Evolutionary conservation across 139 green algal species (phyloP).

Genomic region (Ulvella scutata): DNA sequence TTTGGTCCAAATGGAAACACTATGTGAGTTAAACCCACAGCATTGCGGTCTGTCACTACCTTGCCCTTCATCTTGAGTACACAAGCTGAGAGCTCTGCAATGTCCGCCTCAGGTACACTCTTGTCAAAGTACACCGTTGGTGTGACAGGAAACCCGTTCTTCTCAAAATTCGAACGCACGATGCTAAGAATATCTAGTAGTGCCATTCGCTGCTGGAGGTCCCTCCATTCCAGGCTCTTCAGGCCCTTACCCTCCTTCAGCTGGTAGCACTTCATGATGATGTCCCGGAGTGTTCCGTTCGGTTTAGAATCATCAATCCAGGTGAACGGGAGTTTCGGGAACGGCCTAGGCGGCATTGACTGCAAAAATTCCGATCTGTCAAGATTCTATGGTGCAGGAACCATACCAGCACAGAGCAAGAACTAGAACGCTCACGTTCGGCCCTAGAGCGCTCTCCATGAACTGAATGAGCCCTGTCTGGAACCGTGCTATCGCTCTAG

Average conservation of each 20-base stretch:
- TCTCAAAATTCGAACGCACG: background rate
- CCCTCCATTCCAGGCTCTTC: slow-evolving; percentile 30
- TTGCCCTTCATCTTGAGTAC: background rate
- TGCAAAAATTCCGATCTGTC: too few species aligned
- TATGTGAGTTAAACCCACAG: slow-evolving; percentile 42
- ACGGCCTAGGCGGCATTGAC: slow-evolving; percentile 5
- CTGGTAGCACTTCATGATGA: slow-evolving; percentile 32
- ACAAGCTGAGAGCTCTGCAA: background rate
- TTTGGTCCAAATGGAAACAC: slow-evolving; percentile 45
- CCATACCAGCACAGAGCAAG: too few species aligned
- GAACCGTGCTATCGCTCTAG: background rate
- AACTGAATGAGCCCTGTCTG: background rate
- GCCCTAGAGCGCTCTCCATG: background rate
- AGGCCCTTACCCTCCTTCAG: slow-evolving; percentile 27
- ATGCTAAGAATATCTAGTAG: background rate
- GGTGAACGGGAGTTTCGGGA: slow-evolving; percentile 28
- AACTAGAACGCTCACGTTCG: too few species aligned
- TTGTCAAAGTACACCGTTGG: background rate
- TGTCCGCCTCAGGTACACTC: background rate
- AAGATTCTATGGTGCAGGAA: too few species aligned
- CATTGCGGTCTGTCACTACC: background rate
- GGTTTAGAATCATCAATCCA: slow-evolving; percentile 22
- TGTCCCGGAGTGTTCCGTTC: slow-evolving; percentile 29
- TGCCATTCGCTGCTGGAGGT: background rate
- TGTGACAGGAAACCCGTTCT: background rate